phyloP scores from a whole-genome alignment of 2,329 filamentous ascomycete genomes.

The Aspergillus niger region DNA sequence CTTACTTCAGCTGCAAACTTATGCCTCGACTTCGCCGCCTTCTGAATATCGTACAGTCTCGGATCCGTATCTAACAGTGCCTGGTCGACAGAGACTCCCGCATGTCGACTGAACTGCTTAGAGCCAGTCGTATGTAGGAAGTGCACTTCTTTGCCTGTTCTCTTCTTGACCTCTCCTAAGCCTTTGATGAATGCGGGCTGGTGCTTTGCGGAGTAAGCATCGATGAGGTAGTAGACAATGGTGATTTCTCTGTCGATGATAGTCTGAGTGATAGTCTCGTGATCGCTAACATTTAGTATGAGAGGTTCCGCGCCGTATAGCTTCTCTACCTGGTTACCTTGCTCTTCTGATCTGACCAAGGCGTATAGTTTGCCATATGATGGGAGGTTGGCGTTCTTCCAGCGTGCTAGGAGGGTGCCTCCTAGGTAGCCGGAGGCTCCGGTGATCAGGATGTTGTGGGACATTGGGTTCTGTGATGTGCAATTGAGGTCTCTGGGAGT shows the following conservation, averaged over 20 bases:
- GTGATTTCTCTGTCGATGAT: conserved; percentile 50
- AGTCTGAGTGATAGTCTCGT: conserved; percentile 36
- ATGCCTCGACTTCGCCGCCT: conserved; percentile 41
- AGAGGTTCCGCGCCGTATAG: conserved; percentile 49
- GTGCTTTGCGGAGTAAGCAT: conserved; percentile 41
- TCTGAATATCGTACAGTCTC: conserved; percentile 48
- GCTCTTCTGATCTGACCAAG: conserved; percentile 49
- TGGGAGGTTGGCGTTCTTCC: conserved; percentile 40
- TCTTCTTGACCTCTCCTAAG: conserved; percentile 47
- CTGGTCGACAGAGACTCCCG: conserved; percentile 27
- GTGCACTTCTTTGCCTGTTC: conserved; percentile 48
- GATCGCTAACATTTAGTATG: conserved; percentile 25
- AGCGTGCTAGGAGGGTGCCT: conserved; percentile 49
- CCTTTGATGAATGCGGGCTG: conserved; percentile 46
- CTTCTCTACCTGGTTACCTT: conserved; percentile 47
- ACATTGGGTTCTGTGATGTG: too few relatives aligned
- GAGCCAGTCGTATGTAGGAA: conserved; percentile 56
- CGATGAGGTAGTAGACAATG: conserved; percentile 54
- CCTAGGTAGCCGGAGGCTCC: conserved; percentile 58
- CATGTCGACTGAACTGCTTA: conserved; percentile 55
- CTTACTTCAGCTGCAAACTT: background rate
- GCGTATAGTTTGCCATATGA: conserved; percentile 50
- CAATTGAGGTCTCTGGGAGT: too few relatives aligned
- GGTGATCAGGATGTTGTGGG: conserved; percentile 40
- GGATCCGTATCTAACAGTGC: conserved; percentile 42